These are phyloP conservation scores for Trichoderma lentiforme DNA, from an alignment of 2,329 filamentous ascomycete species.

Conservation along the genomic window DNA sequence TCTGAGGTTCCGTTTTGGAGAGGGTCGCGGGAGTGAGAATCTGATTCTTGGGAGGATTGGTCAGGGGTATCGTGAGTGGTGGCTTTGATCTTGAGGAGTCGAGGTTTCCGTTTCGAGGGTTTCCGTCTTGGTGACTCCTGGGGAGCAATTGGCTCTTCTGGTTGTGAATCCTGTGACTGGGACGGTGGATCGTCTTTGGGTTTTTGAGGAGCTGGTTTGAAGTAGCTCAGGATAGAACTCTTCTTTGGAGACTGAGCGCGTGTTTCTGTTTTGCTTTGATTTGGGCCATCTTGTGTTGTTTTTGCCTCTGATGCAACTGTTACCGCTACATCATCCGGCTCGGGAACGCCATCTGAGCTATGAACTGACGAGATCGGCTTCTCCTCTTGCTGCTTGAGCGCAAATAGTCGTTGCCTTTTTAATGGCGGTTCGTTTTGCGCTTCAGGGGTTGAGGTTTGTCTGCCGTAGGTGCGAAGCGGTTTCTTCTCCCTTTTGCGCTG, in stretches of 20 bases:
- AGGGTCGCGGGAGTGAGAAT: not conserved
- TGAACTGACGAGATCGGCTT: not conserved
- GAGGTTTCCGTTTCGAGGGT: constrained; percentile 24
- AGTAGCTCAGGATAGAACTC: constrained; percentile 41
- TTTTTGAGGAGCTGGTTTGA: constrained; percentile 32
- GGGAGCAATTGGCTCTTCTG: constrained; percentile 20
- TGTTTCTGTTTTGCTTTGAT: not conserved
- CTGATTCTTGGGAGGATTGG: not conserved
- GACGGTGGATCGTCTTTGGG: constrained; percentile 5
- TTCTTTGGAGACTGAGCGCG: constrained; percentile 8
- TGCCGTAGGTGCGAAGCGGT: constrained; percentile 41
- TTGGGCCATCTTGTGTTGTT: not conserved
- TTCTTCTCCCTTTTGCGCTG: constrained; percentile 34
- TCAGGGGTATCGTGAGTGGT: not conserved
- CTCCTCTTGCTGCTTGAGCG: not conserved
- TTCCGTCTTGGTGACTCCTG: not conserved
- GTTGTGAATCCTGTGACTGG: not conserved
- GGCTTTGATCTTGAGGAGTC: constrained; percentile 31
- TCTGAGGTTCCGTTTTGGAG: not conserved
- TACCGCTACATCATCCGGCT: not conserved
- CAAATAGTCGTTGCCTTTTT: constrained; percentile 27
- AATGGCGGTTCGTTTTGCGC: constrained; percentile 25
- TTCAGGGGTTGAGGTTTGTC: constrained; percentile 29
- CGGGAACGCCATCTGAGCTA: not conserved
- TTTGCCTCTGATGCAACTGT: not conserved